phyloP scores from a whole-genome alignment of 2,329 filamentous ascomycete genomes.

The Phymatotrichopsis omnivora region DNA sequence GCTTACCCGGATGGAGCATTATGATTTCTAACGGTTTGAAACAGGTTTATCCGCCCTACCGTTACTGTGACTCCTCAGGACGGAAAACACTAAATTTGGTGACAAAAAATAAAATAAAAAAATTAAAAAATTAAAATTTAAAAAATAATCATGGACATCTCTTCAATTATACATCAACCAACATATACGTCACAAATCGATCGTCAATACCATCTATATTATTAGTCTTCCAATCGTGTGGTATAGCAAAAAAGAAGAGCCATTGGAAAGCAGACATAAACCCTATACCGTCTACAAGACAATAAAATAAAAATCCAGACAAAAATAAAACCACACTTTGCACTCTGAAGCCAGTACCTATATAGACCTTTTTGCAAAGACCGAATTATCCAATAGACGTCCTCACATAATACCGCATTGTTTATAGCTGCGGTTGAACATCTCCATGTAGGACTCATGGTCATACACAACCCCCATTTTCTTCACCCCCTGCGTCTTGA shows the following conservation, averaged over 20 bases:
- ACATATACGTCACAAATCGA: background rate
- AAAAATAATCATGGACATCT: background rate
- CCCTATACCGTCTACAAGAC: too few species aligned
- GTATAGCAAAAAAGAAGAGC: too few species aligned
- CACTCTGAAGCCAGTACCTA: too few species aligned
- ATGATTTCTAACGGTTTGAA: too few species aligned
- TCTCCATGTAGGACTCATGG: conserved; percentile 67
- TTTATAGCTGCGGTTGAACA: conserved; percentile 31
- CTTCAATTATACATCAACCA: background rate
- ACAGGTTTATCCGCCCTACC: conserved; percentile 75
- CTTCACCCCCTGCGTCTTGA: conserved; percentile 64
- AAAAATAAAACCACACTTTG: background rate
- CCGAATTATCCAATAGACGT: too few species aligned
- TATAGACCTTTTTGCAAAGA: too few species aligned
- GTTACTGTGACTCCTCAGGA: conserved; percentile 60
- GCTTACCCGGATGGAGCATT: conserved; percentile 1
- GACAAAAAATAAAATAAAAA: background rate
- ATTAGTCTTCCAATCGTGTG: too few species aligned
- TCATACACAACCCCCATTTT: conserved; percentile 51
- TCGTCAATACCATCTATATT: too few species aligned
- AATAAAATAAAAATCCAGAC: conserved; percentile 1
- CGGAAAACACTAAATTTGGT: background rate
- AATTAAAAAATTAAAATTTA: background rate
- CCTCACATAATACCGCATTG: conserved; percentile 44
- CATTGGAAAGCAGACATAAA: too few species aligned